phyloP scores from a whole-genome alignment of 345 rosid genomes.

The Dimocarpus longan region DNA sequence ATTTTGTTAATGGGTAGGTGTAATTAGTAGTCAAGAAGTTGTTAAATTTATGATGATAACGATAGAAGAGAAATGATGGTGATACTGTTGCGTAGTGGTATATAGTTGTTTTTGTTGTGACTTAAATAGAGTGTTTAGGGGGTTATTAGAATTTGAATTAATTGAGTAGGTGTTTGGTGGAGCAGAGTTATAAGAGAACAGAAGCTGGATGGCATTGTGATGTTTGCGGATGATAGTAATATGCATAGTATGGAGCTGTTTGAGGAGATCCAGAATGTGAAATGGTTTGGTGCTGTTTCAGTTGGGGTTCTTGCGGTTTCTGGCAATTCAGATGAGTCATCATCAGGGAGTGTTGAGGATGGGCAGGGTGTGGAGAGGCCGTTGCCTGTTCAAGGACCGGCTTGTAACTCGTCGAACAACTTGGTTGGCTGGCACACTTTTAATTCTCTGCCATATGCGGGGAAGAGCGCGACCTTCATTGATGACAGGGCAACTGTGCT shows the following conservation, averaged over 20 bases:
- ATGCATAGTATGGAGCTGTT: constrained; percentile 98
- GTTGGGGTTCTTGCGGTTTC: constrained; percentile 81
- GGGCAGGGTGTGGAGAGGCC: constrained; percentile 43
- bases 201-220: constrained; percentile 92
- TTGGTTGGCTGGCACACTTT: constrained; percentile 91
- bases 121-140: not conserved
- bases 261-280: constrained; percentile 88
- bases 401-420: constrained; percentile 73
- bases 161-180: constrained; percentile 32
- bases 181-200: constrained; percentile 73
- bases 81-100: not conserved
- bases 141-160: constrained; percentile 20
- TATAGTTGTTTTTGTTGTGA: not conserved
- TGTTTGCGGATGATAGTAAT: constrained; percentile 96
- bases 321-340: constrained; percentile 50
- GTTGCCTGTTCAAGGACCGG: constrained; percentile 93
- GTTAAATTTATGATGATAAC: not conserved
- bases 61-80: not conserved
- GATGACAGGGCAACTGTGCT: constrained; percentile 86
- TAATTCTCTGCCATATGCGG: constrained; percentile 60
- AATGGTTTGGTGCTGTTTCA: constrained; percentile 89
- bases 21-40: not conserved
- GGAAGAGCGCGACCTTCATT: constrained; percentile 63
- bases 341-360: constrained; percentile 28
- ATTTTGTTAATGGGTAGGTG: not conserved